Conservation (phyloP, 1,284 basidiomycete species). For the Termitomyces sp. region DNA sequence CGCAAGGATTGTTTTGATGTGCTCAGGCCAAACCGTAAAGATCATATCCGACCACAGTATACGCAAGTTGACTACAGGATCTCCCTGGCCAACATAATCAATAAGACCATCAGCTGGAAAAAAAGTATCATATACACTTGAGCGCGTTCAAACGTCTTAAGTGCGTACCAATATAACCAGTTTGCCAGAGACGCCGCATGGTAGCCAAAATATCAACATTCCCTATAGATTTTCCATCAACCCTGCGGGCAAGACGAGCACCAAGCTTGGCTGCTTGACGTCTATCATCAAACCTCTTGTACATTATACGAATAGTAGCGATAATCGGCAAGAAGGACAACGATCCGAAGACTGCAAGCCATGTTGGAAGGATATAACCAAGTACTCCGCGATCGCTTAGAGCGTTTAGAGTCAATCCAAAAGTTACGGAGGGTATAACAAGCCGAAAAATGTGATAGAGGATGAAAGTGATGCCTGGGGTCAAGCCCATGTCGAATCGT, state of each 20-base stretch:
- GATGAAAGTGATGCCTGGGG: constrained; percentile 6
- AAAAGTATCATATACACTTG: background rate
- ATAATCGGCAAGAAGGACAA: constrained; percentile 16
- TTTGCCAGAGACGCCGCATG: constrained; percentile 17
- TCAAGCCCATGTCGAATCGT: background rate
- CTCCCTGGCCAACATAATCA: constrained; percentile 8
- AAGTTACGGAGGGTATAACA: background rate
- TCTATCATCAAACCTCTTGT: constrained; percentile 13
- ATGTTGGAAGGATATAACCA: constrained; percentile 16
- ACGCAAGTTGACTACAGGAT: constrained; percentile 17
- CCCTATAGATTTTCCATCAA: constrained; percentile 18
- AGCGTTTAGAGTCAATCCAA: background rate
- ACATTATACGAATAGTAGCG: constrained; percentile 13
- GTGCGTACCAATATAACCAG: constrained; percentile 22
- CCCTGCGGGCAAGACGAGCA: constrained; percentile 20
- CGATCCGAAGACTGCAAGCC: constrained; percentile 12
- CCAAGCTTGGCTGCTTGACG: constrained; percentile 20
- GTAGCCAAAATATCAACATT: constrained; percentile 19
- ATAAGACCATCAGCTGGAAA: constrained; percentile 16
- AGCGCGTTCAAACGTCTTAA: background rate
- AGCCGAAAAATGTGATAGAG: background rate
- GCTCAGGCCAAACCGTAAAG: constrained; percentile 35
- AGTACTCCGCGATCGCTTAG: constrained; percentile 4
- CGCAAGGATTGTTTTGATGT: constrained; percentile 38
- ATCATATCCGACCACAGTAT: constrained; percentile 30